phyloP scores from a whole-genome alignment of 2,329 filamentous ascomycete genomes.

The Aspergillus unguis region DNA sequence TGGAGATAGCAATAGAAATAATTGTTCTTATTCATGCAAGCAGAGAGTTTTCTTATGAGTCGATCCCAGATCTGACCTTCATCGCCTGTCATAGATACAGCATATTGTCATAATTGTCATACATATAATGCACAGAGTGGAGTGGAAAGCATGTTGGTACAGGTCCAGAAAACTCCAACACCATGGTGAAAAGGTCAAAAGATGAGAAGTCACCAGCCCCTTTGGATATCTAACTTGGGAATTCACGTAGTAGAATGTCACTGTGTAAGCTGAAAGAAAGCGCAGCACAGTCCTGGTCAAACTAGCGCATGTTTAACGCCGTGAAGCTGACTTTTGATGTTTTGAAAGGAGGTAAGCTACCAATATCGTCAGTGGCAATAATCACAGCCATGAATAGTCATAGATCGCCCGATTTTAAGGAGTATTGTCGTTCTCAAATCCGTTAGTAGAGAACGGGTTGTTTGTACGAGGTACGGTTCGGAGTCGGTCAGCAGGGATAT shows the following conservation, averaged over 20 bases:
- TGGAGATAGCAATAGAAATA: neutral
- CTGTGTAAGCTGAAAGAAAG: neutral
- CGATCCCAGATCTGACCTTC: neutral
- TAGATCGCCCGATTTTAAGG: neutral
- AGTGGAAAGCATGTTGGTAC: slow-evolving; percentile 10
- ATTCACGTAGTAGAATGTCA: neutral
- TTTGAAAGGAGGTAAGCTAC: neutral
- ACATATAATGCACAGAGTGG: neutral
- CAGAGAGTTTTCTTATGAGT: neutral
- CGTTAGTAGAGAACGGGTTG: slow-evolving; percentile 17
- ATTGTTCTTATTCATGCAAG: neutral
- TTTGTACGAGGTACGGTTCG: slow-evolving; percentile 15
- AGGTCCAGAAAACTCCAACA: neutral
- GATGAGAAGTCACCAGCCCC: neutral
- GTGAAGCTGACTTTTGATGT: neutral
- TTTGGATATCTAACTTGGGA: neutral
- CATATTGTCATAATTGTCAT: slow-evolving; percentile 1
- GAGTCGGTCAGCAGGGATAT: slow-evolving; percentile 15
- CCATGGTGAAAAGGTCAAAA: neutral
- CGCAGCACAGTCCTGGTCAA: neutral
- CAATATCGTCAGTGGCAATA: neutral
- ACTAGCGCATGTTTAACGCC: neutral
- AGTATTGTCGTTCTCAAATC: slow-evolving; percentile 14
- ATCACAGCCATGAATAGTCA: neutral
- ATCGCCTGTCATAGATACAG: neutral